A percentile compares a stretch with the other conserved stretches of the same genome.
These are phyloP conservation scores for Blastocladiella britannica DNA, from an alignment of 192 early-diverging fungal genomes.

Conservation along the genomic window DNA sequence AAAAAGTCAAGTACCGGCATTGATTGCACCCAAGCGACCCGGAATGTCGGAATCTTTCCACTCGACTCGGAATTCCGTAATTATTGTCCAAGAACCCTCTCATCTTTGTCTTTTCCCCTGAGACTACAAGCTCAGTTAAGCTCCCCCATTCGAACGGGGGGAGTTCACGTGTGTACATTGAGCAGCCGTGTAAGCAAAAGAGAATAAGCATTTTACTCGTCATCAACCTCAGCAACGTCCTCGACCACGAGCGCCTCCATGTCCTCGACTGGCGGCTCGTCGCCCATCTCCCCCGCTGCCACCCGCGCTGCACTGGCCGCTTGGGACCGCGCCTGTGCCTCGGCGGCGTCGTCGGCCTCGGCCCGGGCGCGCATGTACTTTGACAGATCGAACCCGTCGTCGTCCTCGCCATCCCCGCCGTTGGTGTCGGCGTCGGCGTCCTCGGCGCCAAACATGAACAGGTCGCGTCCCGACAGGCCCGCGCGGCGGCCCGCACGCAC, in stretches of 20 bases:
- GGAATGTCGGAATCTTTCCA: no score
- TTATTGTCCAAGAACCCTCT: no score
- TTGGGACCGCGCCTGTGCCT: background rate
- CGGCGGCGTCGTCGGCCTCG: constrained; percentile 18
- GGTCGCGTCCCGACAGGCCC: constrained; percentile 89
- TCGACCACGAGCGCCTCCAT: background rate
- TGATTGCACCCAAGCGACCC: no score
- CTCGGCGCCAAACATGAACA: constrained; percentile 88
- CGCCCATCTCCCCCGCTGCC: background rate
- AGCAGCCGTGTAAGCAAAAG: no score
- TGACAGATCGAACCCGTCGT: constrained; percentile 60
- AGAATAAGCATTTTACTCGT: no score
- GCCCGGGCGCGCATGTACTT: constrained; percentile 46
- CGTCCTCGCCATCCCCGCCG: constrained; percentile 53
- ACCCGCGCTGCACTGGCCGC: background rate
- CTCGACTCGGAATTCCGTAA: no score
- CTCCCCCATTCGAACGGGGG: no score
- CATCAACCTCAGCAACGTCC: no score
- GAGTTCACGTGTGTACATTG: no score
- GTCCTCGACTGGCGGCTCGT: constrained; percentile 1
- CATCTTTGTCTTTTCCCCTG: no score
- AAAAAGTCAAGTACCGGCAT: no score
- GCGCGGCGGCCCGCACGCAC: constrained; percentile 68
- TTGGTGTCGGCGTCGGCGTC: constrained; percentile 44
- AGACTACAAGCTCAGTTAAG: no score